These are phyloP conservation scores for Mikania micrantha DNA, from an alignment of 129 eudicot genomes.

Conservation along the genomic window DNA sequence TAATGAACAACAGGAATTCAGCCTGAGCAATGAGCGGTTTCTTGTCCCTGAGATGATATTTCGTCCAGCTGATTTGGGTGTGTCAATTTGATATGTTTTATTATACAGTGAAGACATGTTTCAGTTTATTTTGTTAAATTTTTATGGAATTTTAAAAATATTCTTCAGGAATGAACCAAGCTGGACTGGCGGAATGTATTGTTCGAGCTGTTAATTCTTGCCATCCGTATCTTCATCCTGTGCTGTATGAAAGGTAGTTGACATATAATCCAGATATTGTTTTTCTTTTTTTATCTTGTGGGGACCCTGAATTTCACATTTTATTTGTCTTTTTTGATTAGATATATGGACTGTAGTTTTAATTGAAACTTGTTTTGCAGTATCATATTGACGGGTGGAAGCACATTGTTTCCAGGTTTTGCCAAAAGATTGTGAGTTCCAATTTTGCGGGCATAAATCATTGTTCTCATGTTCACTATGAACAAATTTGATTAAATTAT, in stretches of 20 bases:
- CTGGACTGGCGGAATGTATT: slow-evolving; percentile 96
- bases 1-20: slow-evolving; percentile 58
- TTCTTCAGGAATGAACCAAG: slow-evolving; percentile 83
- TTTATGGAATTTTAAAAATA: slow-evolving; percentile 12
- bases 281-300: not conserved
- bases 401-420: slow-evolving; percentile 76
- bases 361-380: slow-evolving; percentile 35
- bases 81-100: not conserved
- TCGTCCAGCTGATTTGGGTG: slow-evolving; percentile 96
- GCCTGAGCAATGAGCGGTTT: slow-evolving; percentile 93
- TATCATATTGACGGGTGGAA: slow-evolving; percentile 91
- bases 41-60: slow-evolving; percentile 99
- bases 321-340: not conserved
- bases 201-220: slow-evolving; percentile 86
- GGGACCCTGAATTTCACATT: not conserved
- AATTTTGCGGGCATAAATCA: not conserved
- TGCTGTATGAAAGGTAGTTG: slow-evolving; percentile 78
- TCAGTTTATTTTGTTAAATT: not conserved
- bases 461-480: not conserved
- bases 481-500: not conserved
- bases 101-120: slow-evolving; percentile 4
- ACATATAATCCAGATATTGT: not conserved
- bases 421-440: slow-evolving; percentile 82
- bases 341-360: slow-evolving; percentile 5
- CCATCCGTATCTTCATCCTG: slow-evolving; percentile 90